phyloP scores from a whole-genome alignment of 2,329 filamentous ascomycete genomes.

The Polychaeton citri region DNA sequence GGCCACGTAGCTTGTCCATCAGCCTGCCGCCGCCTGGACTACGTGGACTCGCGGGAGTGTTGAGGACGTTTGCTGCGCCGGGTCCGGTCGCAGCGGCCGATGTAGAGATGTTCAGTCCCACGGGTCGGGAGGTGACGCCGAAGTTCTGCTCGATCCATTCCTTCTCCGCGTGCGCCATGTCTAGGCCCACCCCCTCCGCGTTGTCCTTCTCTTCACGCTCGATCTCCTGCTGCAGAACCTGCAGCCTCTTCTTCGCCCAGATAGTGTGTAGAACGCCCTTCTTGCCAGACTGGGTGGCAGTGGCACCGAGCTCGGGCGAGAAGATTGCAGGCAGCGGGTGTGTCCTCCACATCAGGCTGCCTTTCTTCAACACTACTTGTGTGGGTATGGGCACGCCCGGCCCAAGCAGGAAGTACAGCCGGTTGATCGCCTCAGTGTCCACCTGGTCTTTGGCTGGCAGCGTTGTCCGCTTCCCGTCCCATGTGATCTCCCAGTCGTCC shows the following conservation, averaged over 20 bases:
- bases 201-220: constrained; percentile 58
- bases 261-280: constrained; percentile 79
- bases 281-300: constrained; percentile 52
- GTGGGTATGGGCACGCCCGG: constrained; percentile 59
- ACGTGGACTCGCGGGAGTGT: constrained; percentile 46
- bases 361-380: constrained; percentile 48
- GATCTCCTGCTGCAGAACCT: constrained; percentile 65
- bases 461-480: constrained; percentile 64
- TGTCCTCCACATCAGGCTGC: constrained; percentile 42
- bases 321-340: constrained; percentile 83
- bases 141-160: constrained; percentile 79
- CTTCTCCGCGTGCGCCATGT: constrained; percentile 73
- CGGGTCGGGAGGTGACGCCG: constrained; percentile 39
- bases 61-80: constrained; percentile 8
- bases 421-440: constrained; percentile 38
- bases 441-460: constrained; percentile 50
- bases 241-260: constrained; percentile 74
- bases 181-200: constrained; percentile 66
- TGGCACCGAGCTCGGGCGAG: constrained; percentile 57
- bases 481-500: constrained; percentile 63
- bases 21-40: constrained; percentile 55
- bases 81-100: constrained; percentile 4
- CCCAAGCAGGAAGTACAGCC: constrained; percentile 70
- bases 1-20: constrained; percentile 64
- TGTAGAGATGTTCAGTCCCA: constrained; percentile 23